Conservation (phyloP, 768 basidiomycete genomes). For the Tulasnella calospora region DNA sequence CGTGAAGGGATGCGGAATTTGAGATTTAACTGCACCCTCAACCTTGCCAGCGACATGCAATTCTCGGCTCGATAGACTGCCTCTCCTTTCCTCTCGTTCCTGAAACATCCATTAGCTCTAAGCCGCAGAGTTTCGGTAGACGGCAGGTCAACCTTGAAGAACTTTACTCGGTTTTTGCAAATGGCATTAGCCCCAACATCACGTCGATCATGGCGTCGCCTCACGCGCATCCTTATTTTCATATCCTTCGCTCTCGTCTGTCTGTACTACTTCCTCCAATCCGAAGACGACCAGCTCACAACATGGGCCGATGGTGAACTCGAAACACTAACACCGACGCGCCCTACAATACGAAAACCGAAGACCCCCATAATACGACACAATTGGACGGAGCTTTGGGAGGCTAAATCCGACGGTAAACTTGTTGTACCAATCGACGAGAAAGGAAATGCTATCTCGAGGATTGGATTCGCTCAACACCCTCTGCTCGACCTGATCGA, state of each 20-base stretch:
- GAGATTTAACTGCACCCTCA: not conserved
- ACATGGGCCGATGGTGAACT: not conserved
- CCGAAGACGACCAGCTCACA: not conserved
- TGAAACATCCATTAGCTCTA: not conserved
- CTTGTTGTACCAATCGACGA: constrained; percentile 14
- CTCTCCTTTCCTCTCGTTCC: not conserved
- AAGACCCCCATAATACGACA: not conserved
- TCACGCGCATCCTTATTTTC: not conserved
- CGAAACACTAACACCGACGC: not conserved
- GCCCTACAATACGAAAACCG: not conserved
- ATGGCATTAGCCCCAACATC: not conserved
- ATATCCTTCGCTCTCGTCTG: not conserved
- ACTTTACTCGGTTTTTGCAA: not conserved
- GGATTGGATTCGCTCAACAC: constrained; percentile 33
- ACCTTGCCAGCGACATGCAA: not conserved
- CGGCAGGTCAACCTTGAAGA: not conserved
- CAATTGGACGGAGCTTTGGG: constrained; percentile 6
- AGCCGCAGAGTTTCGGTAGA: not conserved
- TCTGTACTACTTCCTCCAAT: not conserved
- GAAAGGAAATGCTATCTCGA: not conserved
- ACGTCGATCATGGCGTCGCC: not conserved
- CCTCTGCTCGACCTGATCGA: constrained; percentile 46
- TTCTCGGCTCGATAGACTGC: not conserved
- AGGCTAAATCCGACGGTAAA: constrained; percentile 5
- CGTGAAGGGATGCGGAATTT: not conserved